Evolutionary conservation across 2,329 filamentous ascomycete species (phyloP).

Genomic region (Rhytidhysteron rufulum): DNA sequence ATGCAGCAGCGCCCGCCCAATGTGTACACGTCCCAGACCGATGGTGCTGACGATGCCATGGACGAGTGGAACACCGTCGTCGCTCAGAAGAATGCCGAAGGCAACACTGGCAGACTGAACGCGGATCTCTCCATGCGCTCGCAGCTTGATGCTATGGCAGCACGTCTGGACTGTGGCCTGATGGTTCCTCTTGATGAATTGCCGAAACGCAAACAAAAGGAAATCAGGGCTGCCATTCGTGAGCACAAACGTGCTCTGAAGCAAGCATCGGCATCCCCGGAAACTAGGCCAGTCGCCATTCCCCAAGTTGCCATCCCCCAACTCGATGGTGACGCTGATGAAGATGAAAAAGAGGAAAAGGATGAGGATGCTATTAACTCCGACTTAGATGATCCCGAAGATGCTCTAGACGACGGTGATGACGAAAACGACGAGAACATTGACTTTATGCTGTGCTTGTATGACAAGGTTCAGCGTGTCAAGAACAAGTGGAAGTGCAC

Average conservation of each 20-base stretch:
- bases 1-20: slow-evolving; percentile 40
- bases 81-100: slow-evolving; percentile 53
- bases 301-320: slow-evolving; percentile 39
- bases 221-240: slow-evolving; percentile 33
- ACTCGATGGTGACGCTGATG: slow-evolving; percentile 57
- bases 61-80: slow-evolving; percentile 58
- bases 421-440: slow-evolving; percentile 80
- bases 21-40: slow-evolving; percentile 60
- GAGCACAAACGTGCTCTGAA: slow-evolving; percentile 53
- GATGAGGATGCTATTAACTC: slow-evolving; percentile 99
- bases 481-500: slow-evolving; percentile 99
- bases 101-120: slow-evolving; percentile 47
- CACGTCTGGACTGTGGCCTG: slow-evolving; percentile 69
- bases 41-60: slow-evolving; percentile 65
- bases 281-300: slow-evolving; percentile 9
- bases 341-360: slow-evolving; percentile 49
- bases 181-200: slow-evolving; percentile 68
- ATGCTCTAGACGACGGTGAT: slow-evolving; percentile 74
- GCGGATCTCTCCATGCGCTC: slow-evolving; percentile 67
- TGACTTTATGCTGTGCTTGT: slow-evolving; percentile 97
- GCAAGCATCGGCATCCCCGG: slow-evolving; percentile 31
- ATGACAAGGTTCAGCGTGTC: slow-evolving; percentile 97
- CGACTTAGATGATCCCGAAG: slow-evolving; percentile 91
- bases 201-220: slow-evolving; percentile 38
- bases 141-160: slow-evolving; percentile 62